A percentile compares a stretch with the other conserved stretches of the same genome.
Evolutionary conservation across 179 eudicot genomes (phyloP).

Genomic region (Drosera spatulata): DNA sequence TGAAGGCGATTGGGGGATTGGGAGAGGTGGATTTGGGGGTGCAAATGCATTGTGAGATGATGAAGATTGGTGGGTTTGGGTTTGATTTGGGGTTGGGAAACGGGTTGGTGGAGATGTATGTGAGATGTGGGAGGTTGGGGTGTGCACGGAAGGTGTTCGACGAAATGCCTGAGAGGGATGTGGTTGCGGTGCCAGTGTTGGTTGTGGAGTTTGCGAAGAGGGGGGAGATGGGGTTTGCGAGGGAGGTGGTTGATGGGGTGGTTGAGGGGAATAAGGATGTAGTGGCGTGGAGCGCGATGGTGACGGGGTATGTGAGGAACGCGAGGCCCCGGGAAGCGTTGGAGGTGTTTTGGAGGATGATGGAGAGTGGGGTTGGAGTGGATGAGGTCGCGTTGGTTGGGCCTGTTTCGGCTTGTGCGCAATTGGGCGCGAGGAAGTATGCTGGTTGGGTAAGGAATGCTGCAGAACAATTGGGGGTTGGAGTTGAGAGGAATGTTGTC

Average conservation of each 20-base stretch:
- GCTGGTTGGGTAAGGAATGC: neutral
- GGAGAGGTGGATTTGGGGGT: constrained; percentile 26
- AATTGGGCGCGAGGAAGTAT: constrained; percentile 5
- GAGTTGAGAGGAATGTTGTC: constrained; percentile 2
- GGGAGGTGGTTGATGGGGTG: constrained; percentile 12
- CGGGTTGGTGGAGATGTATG: constrained; percentile 51
- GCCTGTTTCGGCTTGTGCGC: constrained; percentile 20
- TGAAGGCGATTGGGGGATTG: constrained; percentile 19
- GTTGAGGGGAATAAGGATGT: constrained; percentile 12
- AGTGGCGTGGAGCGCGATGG: constrained; percentile 26
- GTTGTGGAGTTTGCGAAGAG: constrained; percentile 11
- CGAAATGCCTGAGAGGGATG: constrained; percentile 12
- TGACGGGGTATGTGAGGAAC: constrained; percentile 22
- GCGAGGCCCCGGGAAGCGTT: constrained; percentile 16
- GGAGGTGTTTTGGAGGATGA: constrained; percentile 12
- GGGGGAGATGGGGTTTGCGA: constrained; percentile 2
- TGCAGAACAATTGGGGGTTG: constrained; percentile 2
- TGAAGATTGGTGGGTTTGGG: constrained; percentile 48
- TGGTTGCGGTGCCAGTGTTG: constrained; percentile 9
- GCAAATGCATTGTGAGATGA: constrained; percentile 44
- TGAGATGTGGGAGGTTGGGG: constrained; percentile 28
- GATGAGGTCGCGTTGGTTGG: constrained; percentile 20
- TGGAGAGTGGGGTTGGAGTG: constrained; percentile 12
- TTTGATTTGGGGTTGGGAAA: constrained; percentile 42
- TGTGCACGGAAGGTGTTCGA: constrained; percentile 10